Evolutionary conservation across 2,329 filamentous ascomycete genomes (phyloP).

Genomic region (Colletotrichum tropicicola): DNA sequence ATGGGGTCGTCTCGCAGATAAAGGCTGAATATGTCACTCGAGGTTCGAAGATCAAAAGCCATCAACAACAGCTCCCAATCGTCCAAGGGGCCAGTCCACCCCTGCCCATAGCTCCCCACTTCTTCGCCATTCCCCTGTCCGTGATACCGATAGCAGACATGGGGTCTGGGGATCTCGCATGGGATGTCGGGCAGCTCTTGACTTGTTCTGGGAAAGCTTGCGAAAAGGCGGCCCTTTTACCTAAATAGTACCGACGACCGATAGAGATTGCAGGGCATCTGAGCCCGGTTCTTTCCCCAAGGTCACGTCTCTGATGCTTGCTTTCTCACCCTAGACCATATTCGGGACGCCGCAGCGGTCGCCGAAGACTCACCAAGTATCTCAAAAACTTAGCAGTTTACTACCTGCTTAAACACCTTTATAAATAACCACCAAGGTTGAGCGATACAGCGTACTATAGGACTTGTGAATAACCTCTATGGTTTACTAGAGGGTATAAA

Average conservation of each 20-base stretch:
- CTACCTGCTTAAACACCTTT: no score
- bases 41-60: background rate
- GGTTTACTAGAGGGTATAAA: no score
- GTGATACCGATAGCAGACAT: conserved; percentile 19
- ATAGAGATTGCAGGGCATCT: conserved; percentile 10
- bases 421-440: no score
- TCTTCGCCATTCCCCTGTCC: background rate
- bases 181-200: conserved; percentile 16
- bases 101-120: conserved; percentile 11
- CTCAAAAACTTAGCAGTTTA: no score
- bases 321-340: no score
- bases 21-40: conserved; percentile 8
- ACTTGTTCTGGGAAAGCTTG: conserved; percentile 32
- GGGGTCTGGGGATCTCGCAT: conserved; percentile 21
- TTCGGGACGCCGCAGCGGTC: no score
- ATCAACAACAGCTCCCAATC: background rate
- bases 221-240: conserved; percentile 27
- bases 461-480: no score
- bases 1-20: no score
- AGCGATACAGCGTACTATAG: no score
- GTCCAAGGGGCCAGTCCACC: background rate
- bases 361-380: no score
- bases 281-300: conserved; percentile 7
- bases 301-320: conserved; percentile 5
- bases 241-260: conserved; percentile 20